phyloP scores from a whole-genome alignment of 2,329 filamentous ascomycete species.

The Venturia nashicola region DNA sequence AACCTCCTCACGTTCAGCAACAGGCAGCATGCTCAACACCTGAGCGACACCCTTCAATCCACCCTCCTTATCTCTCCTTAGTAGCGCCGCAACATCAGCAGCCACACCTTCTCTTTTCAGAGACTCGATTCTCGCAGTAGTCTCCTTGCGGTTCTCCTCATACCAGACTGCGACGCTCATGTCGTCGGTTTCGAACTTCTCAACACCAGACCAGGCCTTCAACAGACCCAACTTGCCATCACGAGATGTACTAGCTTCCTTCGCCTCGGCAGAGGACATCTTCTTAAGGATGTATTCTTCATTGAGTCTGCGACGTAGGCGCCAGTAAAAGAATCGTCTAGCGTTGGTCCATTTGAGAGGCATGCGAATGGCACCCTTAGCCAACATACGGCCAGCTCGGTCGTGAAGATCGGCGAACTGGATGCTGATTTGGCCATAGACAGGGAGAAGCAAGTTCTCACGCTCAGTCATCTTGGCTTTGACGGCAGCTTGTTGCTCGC shows the following conservation, averaged over 20 bases:
- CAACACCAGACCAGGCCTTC: conserved; percentile 69
- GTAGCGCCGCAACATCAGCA: conserved; percentile 55
- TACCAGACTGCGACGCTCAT: conserved; percentile 86
- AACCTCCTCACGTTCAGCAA: conserved; percentile 76
- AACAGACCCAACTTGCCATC: conserved; percentile 61
- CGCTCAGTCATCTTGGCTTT: conserved; percentile 75
- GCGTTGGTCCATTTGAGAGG: conserved; percentile 77
- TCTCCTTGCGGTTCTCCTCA: conserved; percentile 77
- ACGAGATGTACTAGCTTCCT: conserved; percentile 37
- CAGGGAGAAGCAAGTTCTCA: conserved; percentile 78
- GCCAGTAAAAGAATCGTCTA: conserved; percentile 99
- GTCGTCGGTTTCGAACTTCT: conserved; percentile 68
- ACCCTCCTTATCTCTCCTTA: conserved; percentile 54
- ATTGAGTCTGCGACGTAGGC: conserved; percentile 87
- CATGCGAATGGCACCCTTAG: conserved; percentile 86
- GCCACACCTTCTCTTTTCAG: conserved; percentile 67
- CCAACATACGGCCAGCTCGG: conserved; percentile 92
- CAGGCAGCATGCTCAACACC: conserved; percentile 74
- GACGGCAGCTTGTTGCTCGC: conserved; percentile 65
- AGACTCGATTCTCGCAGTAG: conserved; percentile 72
- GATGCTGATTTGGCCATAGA: conserved; percentile 89
- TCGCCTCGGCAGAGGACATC: conserved; percentile 45
- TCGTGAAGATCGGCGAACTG: conserved; percentile 98
- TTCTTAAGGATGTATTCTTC: conserved; percentile 95
- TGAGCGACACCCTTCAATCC: conserved; percentile 78